Conservation (phyloP, 2,329 filamentous ascomycete genomes). For the Colletotrichum incanum region DNA sequence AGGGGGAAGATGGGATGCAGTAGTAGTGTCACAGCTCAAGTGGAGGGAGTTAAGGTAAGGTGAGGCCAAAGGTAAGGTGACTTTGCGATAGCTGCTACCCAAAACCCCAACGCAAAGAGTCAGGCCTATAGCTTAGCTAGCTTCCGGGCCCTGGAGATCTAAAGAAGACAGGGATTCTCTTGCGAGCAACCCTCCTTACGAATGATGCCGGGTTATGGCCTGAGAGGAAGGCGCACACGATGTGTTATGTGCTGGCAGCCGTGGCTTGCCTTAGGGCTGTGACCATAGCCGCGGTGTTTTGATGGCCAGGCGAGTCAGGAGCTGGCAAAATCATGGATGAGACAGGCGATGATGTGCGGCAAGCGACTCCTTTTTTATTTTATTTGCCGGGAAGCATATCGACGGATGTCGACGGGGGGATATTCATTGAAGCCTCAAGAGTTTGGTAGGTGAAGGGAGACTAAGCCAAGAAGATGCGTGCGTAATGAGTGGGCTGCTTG, state of each 20-base stretch:
- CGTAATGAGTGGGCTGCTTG: conserved; percentile 17
- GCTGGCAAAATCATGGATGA: conserved; percentile 18
- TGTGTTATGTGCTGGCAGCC: conserved; percentile 37
- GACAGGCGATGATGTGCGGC: conserved; percentile 9
- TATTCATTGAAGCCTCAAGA: not conserved
- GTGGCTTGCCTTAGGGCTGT: conserved; percentile 42
- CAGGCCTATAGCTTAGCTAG: not conserved
- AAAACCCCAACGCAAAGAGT: not conserved
- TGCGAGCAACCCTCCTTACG: conserved; percentile 24
- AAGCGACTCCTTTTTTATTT: not conserved
- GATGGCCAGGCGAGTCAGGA: conserved; percentile 33
- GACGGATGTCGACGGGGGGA: not conserved
- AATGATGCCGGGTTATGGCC: conserved; percentile 6
- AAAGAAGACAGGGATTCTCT: not conserved
- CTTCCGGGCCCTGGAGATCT: not conserved
- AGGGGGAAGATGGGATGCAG: conserved; percentile 11
- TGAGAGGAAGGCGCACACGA: not conserved
- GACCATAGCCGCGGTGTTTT: conserved; percentile 26
- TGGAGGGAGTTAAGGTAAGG: conserved; percentile 19
- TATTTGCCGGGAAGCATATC: not conserved
- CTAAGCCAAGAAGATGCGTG: conserved; percentile 27
- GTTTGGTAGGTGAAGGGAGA: not conserved
- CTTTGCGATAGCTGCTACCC: conserved; percentile 4
- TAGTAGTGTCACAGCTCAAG: conserved; percentile 24
- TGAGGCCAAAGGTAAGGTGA: conserved; percentile 7